These are phyloP conservation scores for Pythium oligandrum DNA, from an alignment of 352 stramenopile genomes.

Conservation along the genomic window DNA sequence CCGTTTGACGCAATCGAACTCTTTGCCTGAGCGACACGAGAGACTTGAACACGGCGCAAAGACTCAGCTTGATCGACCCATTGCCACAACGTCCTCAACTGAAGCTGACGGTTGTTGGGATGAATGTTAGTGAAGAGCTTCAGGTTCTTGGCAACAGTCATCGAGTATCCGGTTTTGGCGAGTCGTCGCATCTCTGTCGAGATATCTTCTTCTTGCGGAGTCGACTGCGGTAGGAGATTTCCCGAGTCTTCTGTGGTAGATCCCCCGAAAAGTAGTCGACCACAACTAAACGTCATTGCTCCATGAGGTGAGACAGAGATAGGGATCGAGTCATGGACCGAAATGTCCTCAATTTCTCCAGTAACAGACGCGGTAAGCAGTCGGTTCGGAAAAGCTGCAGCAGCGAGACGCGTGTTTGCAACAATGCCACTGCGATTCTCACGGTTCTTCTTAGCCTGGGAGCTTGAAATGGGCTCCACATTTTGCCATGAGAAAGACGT, in stretches of 20 bases:
- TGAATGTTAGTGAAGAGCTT: constrained; percentile 47
- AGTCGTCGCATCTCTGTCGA: constrained; percentile 71
- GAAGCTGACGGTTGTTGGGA: constrained; percentile 29
- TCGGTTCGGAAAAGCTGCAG: constrained; percentile 74
- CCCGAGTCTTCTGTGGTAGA: not conserved
- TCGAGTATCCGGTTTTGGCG: constrained; percentile 72
- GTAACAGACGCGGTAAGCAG: constrained; percentile 65
- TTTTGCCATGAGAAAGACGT: constrained; percentile 82
- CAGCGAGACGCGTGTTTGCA: constrained; percentile 14
- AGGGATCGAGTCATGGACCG: constrained; percentile 83
- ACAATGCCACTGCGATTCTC: constrained; percentile 5
- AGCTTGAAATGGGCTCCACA: constrained; percentile 12
- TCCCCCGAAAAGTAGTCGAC: constrained; percentile 61
- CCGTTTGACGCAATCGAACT: constrained; percentile 1
- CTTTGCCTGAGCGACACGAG: constrained; percentile 38
- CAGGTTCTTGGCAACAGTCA: constrained; percentile 70
- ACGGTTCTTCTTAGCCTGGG: too few species aligned
- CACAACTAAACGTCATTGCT: constrained; percentile 72
- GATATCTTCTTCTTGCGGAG: constrained; percentile 53
- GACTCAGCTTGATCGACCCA: constrained; percentile 84
- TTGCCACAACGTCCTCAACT: constrained; percentile 66
- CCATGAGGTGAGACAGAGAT: constrained; percentile 70
- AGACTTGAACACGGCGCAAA: constrained; percentile 56
- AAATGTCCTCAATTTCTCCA: constrained; percentile 83
- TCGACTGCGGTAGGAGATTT: not conserved